Evolutionary conservation across 2,329 filamentous ascomycete genomes (phyloP), one percentile per base, ranked within the genome.

Genomic region (Didymellaceae sp.): DNA sequence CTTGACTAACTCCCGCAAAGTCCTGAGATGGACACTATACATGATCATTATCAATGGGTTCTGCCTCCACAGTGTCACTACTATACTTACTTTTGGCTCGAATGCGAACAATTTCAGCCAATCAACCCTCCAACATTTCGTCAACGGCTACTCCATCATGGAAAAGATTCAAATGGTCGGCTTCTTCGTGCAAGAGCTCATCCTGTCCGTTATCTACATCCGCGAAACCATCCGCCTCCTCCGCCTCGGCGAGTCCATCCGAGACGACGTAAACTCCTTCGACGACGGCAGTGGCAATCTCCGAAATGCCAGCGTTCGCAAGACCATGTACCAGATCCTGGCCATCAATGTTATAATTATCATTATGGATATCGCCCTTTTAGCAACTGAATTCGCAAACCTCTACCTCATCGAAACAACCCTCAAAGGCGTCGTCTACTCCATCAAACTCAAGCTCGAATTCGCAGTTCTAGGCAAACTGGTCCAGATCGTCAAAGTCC

Each of bases 11-110:
- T 80, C 83, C 32, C 73, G 76, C 6, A 67, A 68, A 2, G 66
- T 79, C 3, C 72, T 86, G 0, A 76, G 75, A 4, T 72, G 75
- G 9, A 78, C 84, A 0, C 72, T 85, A 0, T 75, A 64, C 44
- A 84, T 87, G 78, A 86, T 88, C 50, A 75, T 85, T 30, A 61
- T 76, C 52, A 78, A 86, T 59, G 76, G 75, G 14, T 55, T 85
- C 28, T 46, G 84, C 8, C 68, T 84, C 18, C 81, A 86, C 56
- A 70, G 81, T 0, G 76, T 80, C 0, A 82, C 81, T 4, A 80
- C 78, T 0, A 75, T 86, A 1, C 67, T 87, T 22, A 80, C 81
- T 2, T 85, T 78, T 52, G 83, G 80, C 9, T 73, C 79, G 1
- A 81, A 81, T 55, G 54, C 48, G 42, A 77, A 54, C 67, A 24